Evolutionary conservation across 2,329 filamentous ascomycete genomes (phyloP).

Genomic region (Mariannaea elegans): DNA sequence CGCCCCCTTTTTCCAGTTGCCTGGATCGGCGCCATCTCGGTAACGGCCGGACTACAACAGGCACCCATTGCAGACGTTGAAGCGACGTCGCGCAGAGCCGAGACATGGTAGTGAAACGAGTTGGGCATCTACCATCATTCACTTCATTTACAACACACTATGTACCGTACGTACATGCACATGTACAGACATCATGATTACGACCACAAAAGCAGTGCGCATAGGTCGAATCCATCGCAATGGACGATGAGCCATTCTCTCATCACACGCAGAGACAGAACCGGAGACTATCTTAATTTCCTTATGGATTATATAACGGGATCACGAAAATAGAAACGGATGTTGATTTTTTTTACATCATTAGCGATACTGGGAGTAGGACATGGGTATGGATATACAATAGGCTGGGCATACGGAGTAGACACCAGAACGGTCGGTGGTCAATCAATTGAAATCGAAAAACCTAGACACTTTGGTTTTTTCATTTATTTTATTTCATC

Average conservation of each 20-base stretch:
- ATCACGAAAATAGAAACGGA: constrained; percentile 4
- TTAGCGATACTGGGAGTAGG: constrained; percentile 6
- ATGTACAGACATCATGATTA: constrained; percentile 15
- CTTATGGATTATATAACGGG: constrained; percentile 4
- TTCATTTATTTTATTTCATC: not conserved
- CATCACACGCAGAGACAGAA: not conserved
- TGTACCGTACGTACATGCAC: not conserved
- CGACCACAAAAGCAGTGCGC: constrained; percentile 38
- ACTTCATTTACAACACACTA: constrained; percentile 2
- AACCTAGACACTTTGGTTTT: not conserved
- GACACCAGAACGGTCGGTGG: constrained; percentile 17
- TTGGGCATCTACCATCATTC: not conserved
- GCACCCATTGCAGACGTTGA: not conserved
- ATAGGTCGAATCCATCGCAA: constrained; percentile 20
- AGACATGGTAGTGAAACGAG: not conserved
- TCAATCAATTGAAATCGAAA: constrained; percentile 14
- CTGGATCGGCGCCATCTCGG: constrained; percentile 15
- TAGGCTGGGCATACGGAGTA: constrained; percentile 18
- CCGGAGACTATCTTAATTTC: constrained; percentile 1
- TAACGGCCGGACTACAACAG: constrained; percentile 3
- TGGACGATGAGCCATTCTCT: not conserved
- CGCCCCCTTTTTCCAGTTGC: not conserved
- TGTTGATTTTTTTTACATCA: not conserved
- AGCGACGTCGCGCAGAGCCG: not conserved
- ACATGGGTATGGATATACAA: constrained; percentile 12